These are phyloP conservation scores for Allium sativum DNA, from an alignment of 106 monocot genomes.

Conservation along the genomic window DNA sequence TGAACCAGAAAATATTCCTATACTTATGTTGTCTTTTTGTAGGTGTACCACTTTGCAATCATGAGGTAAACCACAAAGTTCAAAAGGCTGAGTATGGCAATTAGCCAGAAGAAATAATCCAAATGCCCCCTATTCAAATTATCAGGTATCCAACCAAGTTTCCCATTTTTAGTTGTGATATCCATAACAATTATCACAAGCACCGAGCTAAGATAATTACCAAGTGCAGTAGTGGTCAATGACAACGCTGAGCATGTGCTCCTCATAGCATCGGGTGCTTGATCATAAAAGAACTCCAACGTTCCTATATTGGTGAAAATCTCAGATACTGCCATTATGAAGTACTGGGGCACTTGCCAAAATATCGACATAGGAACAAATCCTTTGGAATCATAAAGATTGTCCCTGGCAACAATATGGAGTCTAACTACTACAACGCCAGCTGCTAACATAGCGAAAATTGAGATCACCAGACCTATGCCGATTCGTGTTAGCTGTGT, in stretches of 20 bases:
- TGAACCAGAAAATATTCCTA: background rate
- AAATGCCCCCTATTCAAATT: constrained; percentile 22
- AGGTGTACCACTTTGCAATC: constrained; percentile 22
- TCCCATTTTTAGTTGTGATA: constrained; percentile 9
- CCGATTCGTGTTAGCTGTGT: constrained; percentile 29
- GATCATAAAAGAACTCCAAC: constrained; percentile 27
- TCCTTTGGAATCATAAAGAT: constrained; percentile 7
- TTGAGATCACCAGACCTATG: constrained; percentile 25
- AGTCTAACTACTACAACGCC: constrained; percentile 21
- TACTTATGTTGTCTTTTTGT: constrained; percentile 12
- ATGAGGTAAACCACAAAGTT: constrained; percentile 21
- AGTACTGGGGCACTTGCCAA: constrained; percentile 26
- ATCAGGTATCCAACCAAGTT: constrained; percentile 25
- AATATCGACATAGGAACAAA: constrained; percentile 27
- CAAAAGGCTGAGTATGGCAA: constrained; percentile 17
- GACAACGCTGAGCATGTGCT: constrained; percentile 26
- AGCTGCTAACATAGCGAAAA: constrained; percentile 24
- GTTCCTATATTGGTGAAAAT: constrained; percentile 18
- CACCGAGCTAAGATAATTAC: constrained; percentile 20
- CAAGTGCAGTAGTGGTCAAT: constrained; percentile 15
- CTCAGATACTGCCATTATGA: constrained; percentile 19
- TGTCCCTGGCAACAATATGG: constrained; percentile 6
- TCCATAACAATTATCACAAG: constrained; percentile 13
- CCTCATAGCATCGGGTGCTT: constrained; percentile 26
- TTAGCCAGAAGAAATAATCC: constrained; percentile 30